Evolutionary conservation across 2,329 filamentous ascomycete species (phyloP).

Genomic region (Leptographium flavum): DNA sequence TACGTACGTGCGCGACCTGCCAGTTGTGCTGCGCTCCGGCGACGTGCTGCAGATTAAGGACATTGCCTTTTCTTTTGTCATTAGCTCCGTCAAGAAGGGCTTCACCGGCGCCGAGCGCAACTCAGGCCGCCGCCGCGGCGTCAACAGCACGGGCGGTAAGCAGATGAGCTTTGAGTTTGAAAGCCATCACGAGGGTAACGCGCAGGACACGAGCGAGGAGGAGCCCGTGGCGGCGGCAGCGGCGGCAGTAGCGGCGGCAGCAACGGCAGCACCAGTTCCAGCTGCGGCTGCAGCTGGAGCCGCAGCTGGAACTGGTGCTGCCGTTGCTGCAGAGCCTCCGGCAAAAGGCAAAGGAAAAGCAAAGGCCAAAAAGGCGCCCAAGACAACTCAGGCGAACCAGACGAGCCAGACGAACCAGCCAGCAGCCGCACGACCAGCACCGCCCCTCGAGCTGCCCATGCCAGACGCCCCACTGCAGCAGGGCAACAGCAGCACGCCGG

Average conservation of each 20-base stretch:
- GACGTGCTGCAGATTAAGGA: conserved; percentile 59
- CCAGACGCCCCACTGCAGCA: background rate
- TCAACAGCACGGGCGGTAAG: conserved; percentile 42
- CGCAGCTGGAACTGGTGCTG: too few relatives aligned
- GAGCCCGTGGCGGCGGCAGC: conserved; percentile 18
- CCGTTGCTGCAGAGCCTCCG: too few relatives aligned
- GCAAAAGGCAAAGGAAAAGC: conserved; percentile 8
- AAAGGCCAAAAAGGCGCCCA: conserved; percentile 16
- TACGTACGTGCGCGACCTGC: conserved; percentile 37
- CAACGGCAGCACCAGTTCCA: too few relatives aligned
- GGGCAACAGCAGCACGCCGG: background rate
- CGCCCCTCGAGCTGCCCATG: background rate
- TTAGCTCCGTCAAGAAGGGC: conserved; percentile 47
- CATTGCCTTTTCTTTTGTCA: conserved; percentile 51
- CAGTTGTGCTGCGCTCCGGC: conserved; percentile 46
- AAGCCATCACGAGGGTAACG: conserved; percentile 38
- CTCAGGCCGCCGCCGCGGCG: too few relatives aligned
- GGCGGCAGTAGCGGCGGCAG: conserved; percentile 11
- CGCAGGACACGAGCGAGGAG: conserved; percentile 40
- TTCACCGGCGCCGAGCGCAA: conserved; percentile 35
- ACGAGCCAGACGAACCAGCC: background rate
- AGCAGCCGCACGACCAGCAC: background rate
- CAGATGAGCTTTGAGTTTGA: conserved; percentile 65
- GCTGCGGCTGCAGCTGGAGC: too few relatives aligned
- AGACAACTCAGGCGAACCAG: background rate